Evolutionary conservation across 805 yeast species (phyloP).

Genomic region (Barnettozyma sp.): DNA sequence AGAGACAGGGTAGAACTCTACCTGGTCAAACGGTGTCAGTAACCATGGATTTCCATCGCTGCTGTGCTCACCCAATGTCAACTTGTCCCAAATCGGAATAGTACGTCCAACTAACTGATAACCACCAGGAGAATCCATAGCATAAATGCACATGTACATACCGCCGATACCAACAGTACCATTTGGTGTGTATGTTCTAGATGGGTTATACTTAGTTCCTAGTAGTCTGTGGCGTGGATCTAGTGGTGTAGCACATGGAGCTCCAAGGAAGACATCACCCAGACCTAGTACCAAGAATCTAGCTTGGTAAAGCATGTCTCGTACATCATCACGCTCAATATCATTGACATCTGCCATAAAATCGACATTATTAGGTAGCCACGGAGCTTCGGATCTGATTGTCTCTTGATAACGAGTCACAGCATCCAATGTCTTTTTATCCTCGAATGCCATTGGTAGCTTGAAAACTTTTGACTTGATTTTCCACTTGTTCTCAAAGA

Average conservation of each 20-base stretch:
- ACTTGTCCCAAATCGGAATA: slow-evolving; percentile 95
- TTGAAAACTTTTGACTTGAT: slow-evolving; percentile 76
- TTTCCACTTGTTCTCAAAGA: slow-evolving; percentile 73
- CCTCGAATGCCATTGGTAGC: slow-evolving; percentile 96
- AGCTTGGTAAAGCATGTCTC: slow-evolving; percentile 82
- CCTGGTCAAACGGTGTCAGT: slow-evolving; percentile 86
- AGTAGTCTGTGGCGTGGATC: slow-evolving; percentile 92
- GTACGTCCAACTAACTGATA: slow-evolving; percentile 96
- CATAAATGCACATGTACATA: slow-evolving; percentile 96
- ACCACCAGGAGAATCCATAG: slow-evolving; percentile 96
- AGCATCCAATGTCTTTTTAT: slow-evolving; percentile 78
- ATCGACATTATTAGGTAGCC: slow-evolving; percentile 97
- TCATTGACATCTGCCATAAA: slow-evolving; percentile 88
- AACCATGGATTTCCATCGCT: slow-evolving; percentile 81
- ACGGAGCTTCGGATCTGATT: slow-evolving; percentile 87
- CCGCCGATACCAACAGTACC: slow-evolving; percentile 99
- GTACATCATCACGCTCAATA: slow-evolving; percentile 65
- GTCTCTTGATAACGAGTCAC: slow-evolving; percentile 91
- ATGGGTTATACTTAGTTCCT: slow-evolving; percentile 94
- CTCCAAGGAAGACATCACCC: slow-evolving; percentile 96
- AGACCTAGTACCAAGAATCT: slow-evolving; percentile 88
- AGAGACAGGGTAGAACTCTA: slow-evolving; percentile 86
- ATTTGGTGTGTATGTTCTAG: slow-evolving; percentile 91
- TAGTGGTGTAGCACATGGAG: slow-evolving; percentile 97
- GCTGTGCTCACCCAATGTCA: slow-evolving; percentile 63